A percentile compares a stretch with the other conserved stretches of the same genome.
Evolutionary conservation across 73 alveolate species (phyloP).

Genomic region (Durusdinium trenchii): DNA sequence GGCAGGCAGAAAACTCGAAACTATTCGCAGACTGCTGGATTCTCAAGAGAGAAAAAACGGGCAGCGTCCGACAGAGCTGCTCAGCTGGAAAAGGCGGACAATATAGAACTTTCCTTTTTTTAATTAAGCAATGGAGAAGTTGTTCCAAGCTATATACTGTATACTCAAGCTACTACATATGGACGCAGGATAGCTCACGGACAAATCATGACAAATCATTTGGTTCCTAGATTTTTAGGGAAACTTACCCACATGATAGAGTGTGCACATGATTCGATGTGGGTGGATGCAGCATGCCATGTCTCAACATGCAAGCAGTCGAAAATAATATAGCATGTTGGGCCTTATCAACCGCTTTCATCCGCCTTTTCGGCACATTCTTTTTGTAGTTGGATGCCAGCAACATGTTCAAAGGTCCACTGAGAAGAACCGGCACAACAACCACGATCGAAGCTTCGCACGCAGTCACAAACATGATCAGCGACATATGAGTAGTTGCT

Average conservation of each 20-base stretch:
- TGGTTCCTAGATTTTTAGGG: not conserved
- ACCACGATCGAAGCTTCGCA: slow-evolving; percentile 4
- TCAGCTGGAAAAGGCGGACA: slow-evolving; percentile 18
- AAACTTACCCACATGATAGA: not conserved
- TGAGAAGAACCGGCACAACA: slow-evolving; percentile 8
- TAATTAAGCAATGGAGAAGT: not conserved
- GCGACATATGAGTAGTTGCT: not conserved
- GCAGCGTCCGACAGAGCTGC: slow-evolving; percentile 29
- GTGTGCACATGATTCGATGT: not conserved
- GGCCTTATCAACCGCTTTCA: not conserved
- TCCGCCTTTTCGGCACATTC: not conserved
- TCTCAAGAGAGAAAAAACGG: slow-evolving; percentile 38
- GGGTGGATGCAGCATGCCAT: not conserved
- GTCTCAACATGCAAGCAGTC: not conserved
- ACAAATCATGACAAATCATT: not conserved
- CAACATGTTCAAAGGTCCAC: not conserved
- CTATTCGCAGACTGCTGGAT: slow-evolving; percentile 63
- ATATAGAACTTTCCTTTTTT: not conserved
- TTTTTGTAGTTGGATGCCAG: not conserved
- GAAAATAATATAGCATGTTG: not conserved
- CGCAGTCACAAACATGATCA: not conserved
- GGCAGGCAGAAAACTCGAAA: slow-evolving; percentile 83
- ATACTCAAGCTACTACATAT: not conserved
- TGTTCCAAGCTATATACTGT: not conserved
- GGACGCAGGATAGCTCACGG: not conserved